A percentile compares a stretch with the other conserved stretches of the same genome.
phyloP scores from a whole-genome alignment of 2,329 filamentous ascomycete genomes.

The Eutypa lata region DNA sequence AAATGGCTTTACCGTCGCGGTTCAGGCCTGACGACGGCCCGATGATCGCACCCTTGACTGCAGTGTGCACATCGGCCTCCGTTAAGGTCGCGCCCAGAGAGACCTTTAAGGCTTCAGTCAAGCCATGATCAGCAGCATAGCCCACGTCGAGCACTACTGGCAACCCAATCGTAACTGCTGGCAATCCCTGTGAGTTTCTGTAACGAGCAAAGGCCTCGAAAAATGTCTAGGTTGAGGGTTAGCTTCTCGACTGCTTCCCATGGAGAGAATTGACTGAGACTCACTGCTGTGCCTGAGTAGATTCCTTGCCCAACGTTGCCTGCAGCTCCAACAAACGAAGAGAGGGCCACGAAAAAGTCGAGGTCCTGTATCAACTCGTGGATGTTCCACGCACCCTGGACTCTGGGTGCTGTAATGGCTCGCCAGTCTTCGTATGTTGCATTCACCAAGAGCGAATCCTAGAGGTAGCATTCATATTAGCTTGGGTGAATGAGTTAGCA shows the following conservation, averaged over 20 bases:
- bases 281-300: constrained; percentile 22
- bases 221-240: constrained; percentile 18
- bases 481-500: no score
- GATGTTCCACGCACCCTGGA: constrained; percentile 8
- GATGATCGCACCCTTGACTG: constrained; percentile 9
- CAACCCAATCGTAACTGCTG: constrained; percentile 9
- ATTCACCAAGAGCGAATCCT: constrained; percentile 21
- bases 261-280: background rate
- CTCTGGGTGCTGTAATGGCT: background rate
- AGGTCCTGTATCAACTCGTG: constrained; percentile 11
- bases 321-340: constrained; percentile 16
- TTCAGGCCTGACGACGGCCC: constrained; percentile 7
- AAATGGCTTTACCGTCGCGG: constrained; percentile 2
- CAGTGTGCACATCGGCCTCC: constrained; percentile 8
- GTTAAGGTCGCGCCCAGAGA: constrained; percentile 12
- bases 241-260: background rate
- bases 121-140: constrained; percentile 10
- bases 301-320: constrained; percentile 23
- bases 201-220: constrained; percentile 24
- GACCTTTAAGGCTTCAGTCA: constrained; percentile 4
- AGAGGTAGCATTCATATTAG: background rate
- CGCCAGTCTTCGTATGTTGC: constrained; percentile 5
- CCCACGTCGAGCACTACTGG: constrained; percentile 18
- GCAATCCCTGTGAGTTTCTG: constrained; percentile 7
- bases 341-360: constrained; percentile 27